Conservation (phyloP, 2,329 filamentous ascomycete species). For the Magnaporthiopsis poae region DNA sequence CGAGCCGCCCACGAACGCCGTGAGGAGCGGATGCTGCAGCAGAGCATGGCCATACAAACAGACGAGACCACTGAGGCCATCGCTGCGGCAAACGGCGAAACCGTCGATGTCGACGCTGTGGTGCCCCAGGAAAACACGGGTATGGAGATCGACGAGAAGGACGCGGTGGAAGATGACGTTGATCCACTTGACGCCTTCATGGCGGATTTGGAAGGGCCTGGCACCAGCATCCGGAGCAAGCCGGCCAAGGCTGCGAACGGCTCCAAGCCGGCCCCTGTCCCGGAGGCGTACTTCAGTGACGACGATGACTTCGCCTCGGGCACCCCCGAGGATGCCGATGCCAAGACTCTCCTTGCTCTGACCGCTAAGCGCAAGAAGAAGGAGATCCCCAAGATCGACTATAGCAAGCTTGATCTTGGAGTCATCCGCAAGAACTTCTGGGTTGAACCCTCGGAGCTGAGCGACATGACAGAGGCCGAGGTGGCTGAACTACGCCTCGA, state of each 20-base stretch:
- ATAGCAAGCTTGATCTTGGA: constrained; percentile 74
- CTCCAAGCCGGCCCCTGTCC: constrained; percentile 40
- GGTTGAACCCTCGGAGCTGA: constrained; percentile 75
- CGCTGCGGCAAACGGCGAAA: constrained; percentile 16
- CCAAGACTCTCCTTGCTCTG: constrained; percentile 41
- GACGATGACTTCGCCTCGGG: constrained; percentile 61
- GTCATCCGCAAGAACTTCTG: constrained; percentile 92
- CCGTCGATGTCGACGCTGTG: constrained; percentile 14
- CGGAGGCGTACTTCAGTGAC: constrained; percentile 80
- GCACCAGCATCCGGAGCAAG: constrained; percentile 26
- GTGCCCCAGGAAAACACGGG: constrained; percentile 61
- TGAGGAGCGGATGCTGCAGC: constrained; percentile 52
- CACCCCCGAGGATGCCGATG: constrained; percentile 36
- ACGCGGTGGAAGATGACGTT: constrained; percentile 56
- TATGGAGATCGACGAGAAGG: constrained; percentile 33
- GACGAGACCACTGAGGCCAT: constrained; percentile 19
- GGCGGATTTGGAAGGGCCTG: constrained; percentile 54
- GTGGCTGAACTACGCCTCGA: constrained; percentile 72
- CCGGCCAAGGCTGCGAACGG: constrained; percentile 25
- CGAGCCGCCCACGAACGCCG: constrained; percentile 78
- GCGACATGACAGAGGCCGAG: constrained; percentile 74
- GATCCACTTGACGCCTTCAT: constrained; percentile 98
- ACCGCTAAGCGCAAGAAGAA: constrained; percentile 75
- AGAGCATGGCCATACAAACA: constrained; percentile 38
- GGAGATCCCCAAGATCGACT: constrained; percentile 80